Conservation (phyloP, 2,329 filamentous ascomycete genomes). For the Ophiostoma sp. region DNA sequence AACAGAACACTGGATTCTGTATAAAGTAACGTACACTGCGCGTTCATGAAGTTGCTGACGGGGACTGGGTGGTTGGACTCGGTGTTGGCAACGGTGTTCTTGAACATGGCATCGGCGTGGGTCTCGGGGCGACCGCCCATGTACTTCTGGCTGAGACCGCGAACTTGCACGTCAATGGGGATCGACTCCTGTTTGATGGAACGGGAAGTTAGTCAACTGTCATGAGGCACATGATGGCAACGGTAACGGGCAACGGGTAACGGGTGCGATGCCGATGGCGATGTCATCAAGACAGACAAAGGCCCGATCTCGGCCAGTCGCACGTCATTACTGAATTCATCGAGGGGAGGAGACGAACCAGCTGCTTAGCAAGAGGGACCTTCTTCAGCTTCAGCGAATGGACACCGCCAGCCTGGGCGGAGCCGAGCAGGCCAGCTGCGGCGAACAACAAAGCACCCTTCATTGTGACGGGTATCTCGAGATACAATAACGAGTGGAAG, state of each 20-base stretch:
- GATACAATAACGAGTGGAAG: not conserved
- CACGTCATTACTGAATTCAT: not conserved
- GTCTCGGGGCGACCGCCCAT: slow-evolving; percentile 74
- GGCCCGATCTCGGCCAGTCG: not conserved
- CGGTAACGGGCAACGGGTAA: not conserved
- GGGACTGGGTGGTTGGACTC: slow-evolving; percentile 77
- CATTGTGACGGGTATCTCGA: slow-evolving; percentile 58
- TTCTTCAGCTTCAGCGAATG: slow-evolving; percentile 99
- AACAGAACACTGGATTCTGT: too few species aligned
- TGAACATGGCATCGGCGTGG: slow-evolving; percentile 77
- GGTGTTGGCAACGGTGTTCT: slow-evolving; percentile 65
- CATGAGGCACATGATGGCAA: not conserved
- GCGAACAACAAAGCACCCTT: slow-evolving; percentile 78
- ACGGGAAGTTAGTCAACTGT: not conserved
- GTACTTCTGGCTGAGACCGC: slow-evolving; percentile 91
- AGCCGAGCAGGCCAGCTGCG: slow-evolving; percentile 75
- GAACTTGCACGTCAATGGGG: slow-evolving; percentile 78
- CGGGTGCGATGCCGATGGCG: slow-evolving; percentile 10
- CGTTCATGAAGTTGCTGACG: slow-evolving; percentile 97
- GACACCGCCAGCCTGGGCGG: slow-evolving; percentile 72
- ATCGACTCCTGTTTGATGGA: slow-evolving; percentile 60
- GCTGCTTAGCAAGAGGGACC: slow-evolving; percentile 85
- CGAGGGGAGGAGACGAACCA: slow-evolving; percentile 58
- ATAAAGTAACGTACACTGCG: slow-evolving; percentile 73
- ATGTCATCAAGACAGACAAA: not conserved